Conservation (phyloP, 768 basidiomycete species). For the Ramaria sp. region DNA sequence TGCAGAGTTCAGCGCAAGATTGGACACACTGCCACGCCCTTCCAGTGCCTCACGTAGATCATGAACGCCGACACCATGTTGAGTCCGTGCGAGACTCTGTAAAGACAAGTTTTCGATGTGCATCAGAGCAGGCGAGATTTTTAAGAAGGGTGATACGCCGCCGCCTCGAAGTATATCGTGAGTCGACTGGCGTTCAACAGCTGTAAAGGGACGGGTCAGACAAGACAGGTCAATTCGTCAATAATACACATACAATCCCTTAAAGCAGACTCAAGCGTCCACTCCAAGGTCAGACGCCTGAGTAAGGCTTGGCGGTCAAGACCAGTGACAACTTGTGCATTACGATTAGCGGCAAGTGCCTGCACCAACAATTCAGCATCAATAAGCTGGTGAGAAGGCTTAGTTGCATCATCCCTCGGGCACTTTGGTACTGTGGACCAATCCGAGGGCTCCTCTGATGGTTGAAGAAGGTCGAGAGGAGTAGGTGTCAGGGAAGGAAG, state of each 20-base stretch:
- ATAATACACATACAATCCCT: conserved; percentile 53
- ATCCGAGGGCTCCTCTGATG: conserved; percentile 32
- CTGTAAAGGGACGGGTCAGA: conserved; percentile 22
- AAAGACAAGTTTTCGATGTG: conserved; percentile 84
- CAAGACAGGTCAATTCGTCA: conserved; percentile 9
- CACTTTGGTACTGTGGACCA: conserved; percentile 26
- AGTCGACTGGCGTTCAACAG: conserved; percentile 40
- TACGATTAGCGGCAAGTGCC: conserved; percentile 40
- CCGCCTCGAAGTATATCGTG: conserved; percentile 56
- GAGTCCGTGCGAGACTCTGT: conserved; percentile 71
- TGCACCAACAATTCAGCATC: conserved; percentile 44
- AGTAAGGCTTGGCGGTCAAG: conserved; percentile 47
- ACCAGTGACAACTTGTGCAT: conserved; percentile 54
- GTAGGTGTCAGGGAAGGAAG: conserved; percentile 27
- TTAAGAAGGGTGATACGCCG: conserved; percentile 62
- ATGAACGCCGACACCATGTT: conserved; percentile 73
- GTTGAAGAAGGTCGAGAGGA: conserved; percentile 31
- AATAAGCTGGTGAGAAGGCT: conserved; percentile 30
- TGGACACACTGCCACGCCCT: conserved; percentile 76
- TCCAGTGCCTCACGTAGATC: conserved; percentile 85
- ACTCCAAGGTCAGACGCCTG: conserved; percentile 43
- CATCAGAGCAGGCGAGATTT: conserved; percentile 80
- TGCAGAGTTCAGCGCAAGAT: conserved; percentile 49
- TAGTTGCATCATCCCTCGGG: neutral
- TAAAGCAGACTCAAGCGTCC: conserved; percentile 70